phyloP scores from a whole-genome alignment of 2,329 filamentous ascomycete genomes.

The Talaromyces sp. region DNA sequence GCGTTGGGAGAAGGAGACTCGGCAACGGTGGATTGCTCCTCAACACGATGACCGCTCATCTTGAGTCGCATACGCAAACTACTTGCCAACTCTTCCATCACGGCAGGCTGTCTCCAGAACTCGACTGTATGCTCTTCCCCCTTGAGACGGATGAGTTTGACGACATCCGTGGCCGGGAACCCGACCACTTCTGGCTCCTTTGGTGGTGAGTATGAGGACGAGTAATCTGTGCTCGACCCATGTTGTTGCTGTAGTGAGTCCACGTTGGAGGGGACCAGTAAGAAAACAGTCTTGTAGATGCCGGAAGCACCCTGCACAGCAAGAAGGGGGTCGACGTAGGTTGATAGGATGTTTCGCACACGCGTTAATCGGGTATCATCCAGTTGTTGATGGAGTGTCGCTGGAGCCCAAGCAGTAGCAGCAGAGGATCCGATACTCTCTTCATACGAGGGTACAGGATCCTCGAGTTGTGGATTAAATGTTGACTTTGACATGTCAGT shows the following conservation, averaged over 20 bases:
- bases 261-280: conserved; percentile 43
- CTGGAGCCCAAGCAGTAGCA: not conserved
- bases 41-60: conserved; percentile 19
- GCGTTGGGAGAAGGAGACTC: not conserved
- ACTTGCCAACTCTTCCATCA: conserved; percentile 37
- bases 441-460: conserved; percentile 32
- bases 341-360: conserved; percentile 35
- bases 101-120: conserved; percentile 41
- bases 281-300: conserved; percentile 40
- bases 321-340: conserved; percentile 40
- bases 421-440: conserved; percentile 21
- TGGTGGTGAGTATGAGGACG: conserved; percentile 14
- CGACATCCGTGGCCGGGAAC: conserved; percentile 36
- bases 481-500: conserved; percentile 14
- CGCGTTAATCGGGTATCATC: conserved; percentile 36
- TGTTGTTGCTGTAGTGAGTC: conserved; percentile 24
- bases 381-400: conserved; percentile 25
- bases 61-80: conserved; percentile 28
- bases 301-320: conserved; percentile 36
- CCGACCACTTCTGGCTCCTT: conserved; percentile 33
- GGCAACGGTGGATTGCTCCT: conserved; percentile 4
- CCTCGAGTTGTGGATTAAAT: conserved; percentile 18
- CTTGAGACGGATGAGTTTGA: conserved; percentile 36
- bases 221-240: not conserved
- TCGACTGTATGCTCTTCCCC: conserved; percentile 38